These are phyloP conservation scores for Talaromyces sp. DNA, from an alignment of 2,329 filamentous ascomycete genomes.

Conservation along the genomic window DNA sequence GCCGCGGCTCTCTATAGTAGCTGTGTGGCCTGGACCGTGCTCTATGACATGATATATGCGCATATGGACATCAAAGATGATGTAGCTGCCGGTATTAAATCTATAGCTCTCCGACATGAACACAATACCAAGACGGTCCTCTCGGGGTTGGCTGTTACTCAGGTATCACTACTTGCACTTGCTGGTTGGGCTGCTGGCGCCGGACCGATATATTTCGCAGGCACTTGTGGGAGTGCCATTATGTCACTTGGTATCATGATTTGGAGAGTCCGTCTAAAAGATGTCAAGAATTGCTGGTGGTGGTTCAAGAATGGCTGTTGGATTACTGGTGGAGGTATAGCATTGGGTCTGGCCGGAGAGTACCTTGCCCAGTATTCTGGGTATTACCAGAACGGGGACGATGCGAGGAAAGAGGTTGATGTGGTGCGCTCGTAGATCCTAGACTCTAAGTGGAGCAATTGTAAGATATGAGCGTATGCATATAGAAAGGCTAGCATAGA, in stretches of 20 bases:
- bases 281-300: constrained; percentile 59
- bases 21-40: constrained; percentile 48
- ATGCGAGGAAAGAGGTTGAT: not conserved
- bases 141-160: constrained; percentile 38
- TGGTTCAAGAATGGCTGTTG: constrained; percentile 63
- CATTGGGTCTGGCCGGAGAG: constrained; percentile 54
- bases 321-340: constrained; percentile 59
- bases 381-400: constrained; percentile 23
- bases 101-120: constrained; percentile 50
- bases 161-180: constrained; percentile 43
- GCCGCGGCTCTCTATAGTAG: constrained; percentile 46
- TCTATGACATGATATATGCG: constrained; percentile 53
- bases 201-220: constrained; percentile 58
- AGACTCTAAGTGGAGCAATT: not conserved
- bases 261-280: constrained; percentile 55
- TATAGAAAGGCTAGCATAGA: not conserved
- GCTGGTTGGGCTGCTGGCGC: constrained; percentile 50
- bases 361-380: constrained; percentile 42
- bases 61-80: constrained; percentile 54
- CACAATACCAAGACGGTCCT: constrained; percentile 46
- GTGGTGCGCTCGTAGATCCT: not conserved
- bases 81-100: constrained; percentile 49
- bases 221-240: constrained; percentile 57
- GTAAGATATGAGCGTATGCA: constrained; percentile 1
- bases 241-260: constrained; percentile 58